Conservation (phyloP, 306 rosid genomes). For the Citrullus colocynthis region DNA sequence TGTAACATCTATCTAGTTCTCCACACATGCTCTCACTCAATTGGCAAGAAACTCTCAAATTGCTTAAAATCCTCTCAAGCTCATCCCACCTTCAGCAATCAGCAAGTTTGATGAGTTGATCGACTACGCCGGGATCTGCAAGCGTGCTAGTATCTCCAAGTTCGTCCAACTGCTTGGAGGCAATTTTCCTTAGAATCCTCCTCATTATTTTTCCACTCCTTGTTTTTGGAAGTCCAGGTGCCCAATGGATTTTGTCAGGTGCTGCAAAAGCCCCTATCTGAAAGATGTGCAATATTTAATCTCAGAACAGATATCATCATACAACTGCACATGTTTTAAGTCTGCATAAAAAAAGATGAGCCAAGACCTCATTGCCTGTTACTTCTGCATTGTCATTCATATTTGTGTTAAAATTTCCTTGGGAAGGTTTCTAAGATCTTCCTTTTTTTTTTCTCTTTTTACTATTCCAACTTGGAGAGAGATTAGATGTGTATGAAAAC, state of each 20-base stretch:
- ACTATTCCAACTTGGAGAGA: not conserved
- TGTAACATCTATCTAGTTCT: not conserved
- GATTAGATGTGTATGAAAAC: too few species aligned
- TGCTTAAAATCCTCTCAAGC: not conserved
- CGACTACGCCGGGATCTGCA: conserved; percentile 78
- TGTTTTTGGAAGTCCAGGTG: conserved; percentile 96
- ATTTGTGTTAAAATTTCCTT: not conserved
- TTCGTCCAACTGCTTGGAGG: conserved; percentile 78
- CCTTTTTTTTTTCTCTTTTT: not conserved
- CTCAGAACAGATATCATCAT: not conserved
- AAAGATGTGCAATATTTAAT: conserved; percentile 16
- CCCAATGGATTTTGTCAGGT: conserved; percentile 97
- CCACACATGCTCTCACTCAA: not conserved
- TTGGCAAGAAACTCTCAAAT: not conserved
- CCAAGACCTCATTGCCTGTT: not conserved
- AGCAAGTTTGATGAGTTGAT: conserved; percentile 69
- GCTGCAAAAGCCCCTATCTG: conserved; percentile 99
- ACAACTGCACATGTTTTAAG: not conserved
- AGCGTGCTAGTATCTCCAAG: conserved; percentile 96
- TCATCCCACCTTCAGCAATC: conserved; percentile 1
- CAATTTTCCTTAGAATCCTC: conserved; percentile 87
- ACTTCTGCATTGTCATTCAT: not conserved
- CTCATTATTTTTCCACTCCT: conserved; percentile 99
- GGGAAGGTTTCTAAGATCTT: not conserved
- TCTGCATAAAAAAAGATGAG: not conserved